Base-by-base conservation (phyloP, 2,329 filamentous ascomycete species). In the Fusarium brachygibbosum region DNA sequence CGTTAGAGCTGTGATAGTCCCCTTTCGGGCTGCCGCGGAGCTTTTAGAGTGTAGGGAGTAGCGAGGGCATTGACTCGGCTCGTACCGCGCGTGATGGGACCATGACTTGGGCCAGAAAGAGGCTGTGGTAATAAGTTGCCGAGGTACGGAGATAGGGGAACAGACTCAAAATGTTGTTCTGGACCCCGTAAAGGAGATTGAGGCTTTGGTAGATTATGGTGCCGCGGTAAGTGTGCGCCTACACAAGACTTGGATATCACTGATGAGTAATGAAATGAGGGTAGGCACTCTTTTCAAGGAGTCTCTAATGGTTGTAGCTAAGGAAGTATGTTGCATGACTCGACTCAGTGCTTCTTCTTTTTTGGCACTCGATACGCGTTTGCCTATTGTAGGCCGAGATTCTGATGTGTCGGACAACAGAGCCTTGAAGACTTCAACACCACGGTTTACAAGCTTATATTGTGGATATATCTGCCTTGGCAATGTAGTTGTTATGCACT, bases 141-240 rank as follows among this genome's bases (percentile, higher is more conserved):
- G 11, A 16, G 1, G n/a, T 42, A n/a, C 19, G n/a, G 17, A 19
- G 2, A 41, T 16, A 2, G 38, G 38, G 21, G 2, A 8, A 17
- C 16, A 1, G 16, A 5, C 6, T 7, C n/a, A 21, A n/a, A 17
- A 21, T 17, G 8, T 16, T 16, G 42, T 28, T n/a, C 13, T 44
- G 17, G 41, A 29, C 28, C 42, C 28, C 21, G n/a, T 10, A 19
- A 8, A 3, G 11, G n/a, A 10, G 7, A 21, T 31, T 31, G 17
- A 7, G 13, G 17, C n/a, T 21, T 31, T 45, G 7, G 8, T 45
- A 17, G n/a, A 19, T 4, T 5, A n/a, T 3, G 14, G 10, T 45
- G 5, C 6, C 12, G n/a, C n/a, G 12, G n/a, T 4, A 31, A 31
- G 17, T 1, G 1, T 21, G 0, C 14, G 3, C 3, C 31, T n/a